These are phyloP conservation scores for Alternaria tenuissima DNA, from an alignment of 2,329 filamentous ascomycete genomes.

Conservation along the genomic window DNA sequence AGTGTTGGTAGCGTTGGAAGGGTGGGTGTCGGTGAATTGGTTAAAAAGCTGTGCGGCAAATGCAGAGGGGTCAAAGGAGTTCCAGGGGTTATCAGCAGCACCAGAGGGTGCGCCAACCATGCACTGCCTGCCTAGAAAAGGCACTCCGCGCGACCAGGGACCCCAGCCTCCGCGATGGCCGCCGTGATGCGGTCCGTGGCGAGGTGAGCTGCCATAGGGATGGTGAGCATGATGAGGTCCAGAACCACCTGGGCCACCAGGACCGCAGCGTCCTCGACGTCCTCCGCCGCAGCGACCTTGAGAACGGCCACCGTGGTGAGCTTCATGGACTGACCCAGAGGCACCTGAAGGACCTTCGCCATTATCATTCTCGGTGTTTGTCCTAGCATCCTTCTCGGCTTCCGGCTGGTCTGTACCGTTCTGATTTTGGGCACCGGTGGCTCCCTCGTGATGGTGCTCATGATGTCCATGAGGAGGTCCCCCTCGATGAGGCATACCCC, in stretches of 20 bases:
- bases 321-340: constrained; percentile 38
- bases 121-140: constrained; percentile 14
- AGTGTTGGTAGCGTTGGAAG: constrained; percentile 22
- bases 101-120: constrained; percentile 22
- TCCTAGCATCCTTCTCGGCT: constrained; percentile 22
- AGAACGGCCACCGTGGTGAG: constrained; percentile 13
- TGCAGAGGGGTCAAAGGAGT: constrained; percentile 31
- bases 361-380: constrained; percentile 34
- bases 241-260: constrained; percentile 30
- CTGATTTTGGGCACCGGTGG: constrained; percentile 7
- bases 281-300: constrained; percentile 29
- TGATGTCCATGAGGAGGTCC: constrained; percentile 37
- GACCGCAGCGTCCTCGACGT: constrained; percentile 33
- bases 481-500: constrained; percentile 40
- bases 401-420: constrained; percentile 14
- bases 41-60: constrained; percentile 47
- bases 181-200: constrained; percentile 23
- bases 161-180: constrained; percentile 37
- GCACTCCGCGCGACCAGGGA: constrained; percentile 31
- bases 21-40: constrained; percentile 39
- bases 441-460: constrained; percentile 31
- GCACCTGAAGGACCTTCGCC: constrained; percentile 42
- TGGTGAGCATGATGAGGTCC: constrained; percentile 25
- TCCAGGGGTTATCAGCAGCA: constrained; percentile 17
- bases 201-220: constrained; percentile 15